Base-by-base conservation (phyloP, 2,329 filamentous ascomycete species). In the Magnaporthiopsis poae region DNA sequence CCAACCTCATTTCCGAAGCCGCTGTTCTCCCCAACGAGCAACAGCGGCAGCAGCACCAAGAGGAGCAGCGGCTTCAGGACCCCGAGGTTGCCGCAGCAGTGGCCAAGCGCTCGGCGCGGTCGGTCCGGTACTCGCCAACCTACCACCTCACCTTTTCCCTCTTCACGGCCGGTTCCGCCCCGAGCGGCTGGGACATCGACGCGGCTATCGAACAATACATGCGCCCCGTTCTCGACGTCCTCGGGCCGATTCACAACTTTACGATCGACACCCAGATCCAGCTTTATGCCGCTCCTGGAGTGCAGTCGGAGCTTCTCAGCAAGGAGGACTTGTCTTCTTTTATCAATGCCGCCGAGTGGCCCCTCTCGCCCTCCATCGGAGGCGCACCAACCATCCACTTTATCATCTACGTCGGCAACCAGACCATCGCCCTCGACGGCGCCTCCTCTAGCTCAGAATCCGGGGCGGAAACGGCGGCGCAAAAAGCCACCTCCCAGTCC, bases 311-410 rank as follows among this genome's bases (percentile, higher is more conserved):
- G 31, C 83, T 89, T 0, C 80, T 99, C 52, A 88, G 86, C 72
- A 93, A 92, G 74, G 90, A 96, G 71, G 92, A 96, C 72, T 82
- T 99, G 1, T 92, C 91, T 56, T 93, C 91, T 1, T 99, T 99
- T 74, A 92, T 99, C 77, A 99, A 99, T 73, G 93, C 94, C 2
- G 95, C 95, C 2, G 95, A 99, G 78, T 99, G 95, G 95, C 95
- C 95, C 0, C 79, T 99, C 2, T 96, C 90, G 69, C 94, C 94
- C 0, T 96, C 92, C 67, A 98, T 99, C 71, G 95, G 93, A 60
- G 88, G 87, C 25, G 94, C 94, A 0, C 95, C 95, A 0, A 99
- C 95, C 0, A 88, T 99, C 73, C 98, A 99, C 77, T 98, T 99
- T 75, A 88, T 98, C 67, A 83, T 98, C 35, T 99, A 95, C 73